Base-by-base conservation (phyloP, 2,329 filamentous ascomycete genomes). In the Colletotrichum ledebouriae region DNA sequence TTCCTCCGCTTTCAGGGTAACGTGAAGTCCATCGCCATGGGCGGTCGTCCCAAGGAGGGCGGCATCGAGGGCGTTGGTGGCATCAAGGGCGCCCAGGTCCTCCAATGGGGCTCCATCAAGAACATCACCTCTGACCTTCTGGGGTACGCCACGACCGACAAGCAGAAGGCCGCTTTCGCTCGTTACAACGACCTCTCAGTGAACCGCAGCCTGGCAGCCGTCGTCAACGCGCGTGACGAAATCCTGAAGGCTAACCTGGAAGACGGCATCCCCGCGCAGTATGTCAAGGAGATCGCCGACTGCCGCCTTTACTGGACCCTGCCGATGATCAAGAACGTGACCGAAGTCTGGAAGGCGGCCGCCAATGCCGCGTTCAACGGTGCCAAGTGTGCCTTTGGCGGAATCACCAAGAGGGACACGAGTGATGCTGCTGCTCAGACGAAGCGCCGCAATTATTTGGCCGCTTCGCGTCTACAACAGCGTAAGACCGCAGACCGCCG, bases 1-100 rank as follows among this genome's bases (percentile, higher is more conserved):
- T 81, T 89, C 72, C 78, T 89, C 72, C 82, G 82, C 25, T 76
- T 82, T 29, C 81, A 86, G 67, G 85, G 79, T 22, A 83, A 83
- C 39, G 84, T 89, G n/a, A 83, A 84, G 76, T 84, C 82, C 4
- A 81, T 87, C 60, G 84, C 83, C 6, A 78, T 87, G 66, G 87
- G 86, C 29, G 86, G 86, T 4, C 78, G 80, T 1, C 81, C 83
- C 39, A 79, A 80, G 55, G 73, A 77, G 39, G 82, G 84, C 2
- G 78, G 78, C 2, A 87, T 87, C 64, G 86, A 88, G 74, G 85
- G 84, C 20, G 79, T 87, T 3, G 85, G 84, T 49, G 85, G 85
- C 13, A 80, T 85, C 70, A 86, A 87, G 75, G 86, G 86, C 10
- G 79, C 81, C 1, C 79, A 83, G 72, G 76, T 78, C 20, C 76